Percentiles rank a stretch among this genome's conserved stretches.
phyloP scores from a whole-genome alignment of 441 rosid genomes.

The Hura crepitans region DNA sequence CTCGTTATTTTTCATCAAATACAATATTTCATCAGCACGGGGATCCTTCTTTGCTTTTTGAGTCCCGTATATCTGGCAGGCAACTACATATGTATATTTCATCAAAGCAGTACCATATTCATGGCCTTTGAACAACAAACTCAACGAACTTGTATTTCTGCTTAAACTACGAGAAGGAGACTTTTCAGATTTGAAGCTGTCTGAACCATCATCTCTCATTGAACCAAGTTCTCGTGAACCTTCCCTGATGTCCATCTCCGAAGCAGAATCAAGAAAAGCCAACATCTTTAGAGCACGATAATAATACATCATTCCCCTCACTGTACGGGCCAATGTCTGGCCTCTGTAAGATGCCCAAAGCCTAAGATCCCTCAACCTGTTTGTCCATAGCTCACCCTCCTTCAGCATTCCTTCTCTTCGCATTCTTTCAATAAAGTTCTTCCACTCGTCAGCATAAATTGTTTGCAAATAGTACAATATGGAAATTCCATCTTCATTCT shows the following conservation, averaged over 20 bases:
- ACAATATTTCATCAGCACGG: slow-evolving; percentile 67
- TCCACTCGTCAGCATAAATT: slow-evolving; percentile 84
- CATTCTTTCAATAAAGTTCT: slow-evolving; percentile 81
- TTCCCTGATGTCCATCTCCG: slow-evolving; percentile 67
- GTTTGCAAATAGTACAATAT: slow-evolving; percentile 79
- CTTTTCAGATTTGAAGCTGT: slow-evolving; percentile 37
- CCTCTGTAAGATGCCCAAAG: slow-evolving; percentile 96
- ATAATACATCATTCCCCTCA: slow-evolving; percentile 94
- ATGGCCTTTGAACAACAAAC: slow-evolving; percentile 59
- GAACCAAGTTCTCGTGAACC: slow-evolving; percentile 55
- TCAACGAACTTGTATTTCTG: slow-evolving; percentile 46
- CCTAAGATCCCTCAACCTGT: slow-evolving; percentile 70
- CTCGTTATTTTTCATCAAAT: slow-evolving; percentile 66
- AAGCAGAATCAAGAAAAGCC: slow-evolving; percentile 82
- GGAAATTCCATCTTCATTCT: slow-evolving; percentile 91
- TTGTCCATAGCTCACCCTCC: slow-evolving; percentile 59
- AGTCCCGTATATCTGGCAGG: slow-evolving; percentile 79
- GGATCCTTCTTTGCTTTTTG: slow-evolving; percentile 69
- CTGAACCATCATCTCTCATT: slow-evolving; percentile 46
- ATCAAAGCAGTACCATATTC: slow-evolving; percentile 73
- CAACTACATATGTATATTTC: slow-evolving; percentile 81
- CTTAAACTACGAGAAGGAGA: slow-evolving; percentile 43
- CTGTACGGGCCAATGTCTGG: slow-evolving; percentile 79
- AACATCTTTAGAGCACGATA: slow-evolving; percentile 79
- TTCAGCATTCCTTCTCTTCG: slow-evolving; percentile 67